These are phyloP conservation scores for Zalaria obscura DNA, from an alignment of 2,329 filamentous ascomycete species.

Conservation along the genomic window DNA sequence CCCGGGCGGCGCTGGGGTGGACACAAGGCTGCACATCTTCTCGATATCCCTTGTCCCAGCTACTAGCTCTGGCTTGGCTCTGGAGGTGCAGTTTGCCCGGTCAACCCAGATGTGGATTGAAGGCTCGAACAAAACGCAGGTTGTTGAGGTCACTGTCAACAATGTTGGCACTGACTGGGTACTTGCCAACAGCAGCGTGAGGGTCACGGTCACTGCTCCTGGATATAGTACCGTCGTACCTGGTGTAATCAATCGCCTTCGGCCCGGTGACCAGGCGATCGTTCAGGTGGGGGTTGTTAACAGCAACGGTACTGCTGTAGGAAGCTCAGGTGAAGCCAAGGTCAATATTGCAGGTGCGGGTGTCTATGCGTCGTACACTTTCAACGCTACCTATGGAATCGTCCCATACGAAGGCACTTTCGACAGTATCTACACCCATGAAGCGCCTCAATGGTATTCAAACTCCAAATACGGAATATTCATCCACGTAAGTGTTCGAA, in stretches of 20 bases:
- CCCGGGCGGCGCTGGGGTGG: slow-evolving; percentile 14
- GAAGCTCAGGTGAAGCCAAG: slow-evolving; percentile 17
- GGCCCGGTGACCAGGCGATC: slow-evolving; percentile 24
- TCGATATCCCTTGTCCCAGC: slow-evolving; percentile 21
- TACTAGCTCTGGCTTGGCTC: slow-evolving; percentile 9
- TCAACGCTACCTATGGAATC: slow-evolving; percentile 23
- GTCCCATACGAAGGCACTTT: slow-evolving; percentile 18
- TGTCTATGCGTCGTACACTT: slow-evolving; percentile 14
- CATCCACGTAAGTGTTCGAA: slow-evolving; percentile 27
- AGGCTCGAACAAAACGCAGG: slow-evolving; percentile 23
- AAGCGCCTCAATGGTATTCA: slow-evolving; percentile 40
- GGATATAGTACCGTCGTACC: slow-evolving; percentile 19
- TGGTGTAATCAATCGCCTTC: slow-evolving; percentile 23
- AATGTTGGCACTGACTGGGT: slow-evolving; percentile 22
- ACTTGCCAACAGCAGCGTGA: slow-evolving; percentile 19
- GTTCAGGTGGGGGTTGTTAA: slow-evolving; percentile 24
- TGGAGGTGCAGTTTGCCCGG: slow-evolving; percentile 25
- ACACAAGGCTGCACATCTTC: slow-evolving; percentile 24
- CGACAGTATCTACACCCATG: slow-evolving; percentile 26
- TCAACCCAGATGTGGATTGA: slow-evolving; percentile 27
- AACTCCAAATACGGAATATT: slow-evolving; percentile 46
- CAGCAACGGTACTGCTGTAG: slow-evolving; percentile 15
- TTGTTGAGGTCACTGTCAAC: slow-evolving; percentile 23
- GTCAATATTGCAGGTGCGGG: slow-evolving; percentile 14
- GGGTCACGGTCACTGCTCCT: slow-evolving; percentile 18